Percentiles rank a stretch among this genome's conserved stretches.
Evolutionary conservation across 1,284 basidiomycete species (phyloP).

Genomic region (Trichosporon faecale): DNA sequence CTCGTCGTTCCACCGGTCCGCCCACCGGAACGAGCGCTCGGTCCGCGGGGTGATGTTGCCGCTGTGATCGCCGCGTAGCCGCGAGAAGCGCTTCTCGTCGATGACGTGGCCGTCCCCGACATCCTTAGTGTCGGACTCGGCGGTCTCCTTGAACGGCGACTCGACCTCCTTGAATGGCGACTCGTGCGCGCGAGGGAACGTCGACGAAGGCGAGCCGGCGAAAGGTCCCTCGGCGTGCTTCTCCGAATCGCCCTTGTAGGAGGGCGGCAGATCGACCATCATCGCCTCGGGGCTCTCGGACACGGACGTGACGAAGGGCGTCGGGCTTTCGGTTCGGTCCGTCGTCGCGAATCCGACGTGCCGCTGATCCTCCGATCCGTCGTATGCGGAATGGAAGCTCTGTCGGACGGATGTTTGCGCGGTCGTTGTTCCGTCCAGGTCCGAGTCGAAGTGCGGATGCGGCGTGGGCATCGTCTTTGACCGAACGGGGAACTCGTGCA

Average conservation of each 20-base stretch:
- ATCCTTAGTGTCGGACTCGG: background rate
- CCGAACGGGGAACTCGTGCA: conserved; percentile 32
- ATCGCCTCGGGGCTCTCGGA: background rate
- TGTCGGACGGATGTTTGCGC: conserved; percentile 19
- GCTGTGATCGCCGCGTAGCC: background rate
- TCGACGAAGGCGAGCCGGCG: background rate
- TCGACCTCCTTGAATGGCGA: conserved; percentile 13
- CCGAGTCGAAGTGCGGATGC: conserved; percentile 11
- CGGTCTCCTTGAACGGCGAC: background rate
- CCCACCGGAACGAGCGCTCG: conserved; percentile 11
- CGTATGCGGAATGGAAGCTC: conserved; percentile 25
- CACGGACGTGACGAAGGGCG: background rate
- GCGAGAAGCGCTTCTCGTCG: background rate
- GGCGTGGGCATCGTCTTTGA: conserved; percentile 30
- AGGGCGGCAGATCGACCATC: background rate
- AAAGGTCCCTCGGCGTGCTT: background rate
- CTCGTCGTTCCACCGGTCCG: conserved; percentile 8
- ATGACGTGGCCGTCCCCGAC: background rate
- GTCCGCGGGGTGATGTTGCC: background rate
- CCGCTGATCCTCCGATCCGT: background rate
- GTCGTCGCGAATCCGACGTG: background rate
- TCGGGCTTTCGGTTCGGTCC: background rate
- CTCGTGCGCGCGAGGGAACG: background rate
- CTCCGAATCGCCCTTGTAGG: background rate
- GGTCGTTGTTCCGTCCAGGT: conserved; percentile 19